Evolutionary conservation across 139 green algal species (phyloP), one percentile per base, ranked within the genome.

Genomic region (Microglena sp.): DNA sequence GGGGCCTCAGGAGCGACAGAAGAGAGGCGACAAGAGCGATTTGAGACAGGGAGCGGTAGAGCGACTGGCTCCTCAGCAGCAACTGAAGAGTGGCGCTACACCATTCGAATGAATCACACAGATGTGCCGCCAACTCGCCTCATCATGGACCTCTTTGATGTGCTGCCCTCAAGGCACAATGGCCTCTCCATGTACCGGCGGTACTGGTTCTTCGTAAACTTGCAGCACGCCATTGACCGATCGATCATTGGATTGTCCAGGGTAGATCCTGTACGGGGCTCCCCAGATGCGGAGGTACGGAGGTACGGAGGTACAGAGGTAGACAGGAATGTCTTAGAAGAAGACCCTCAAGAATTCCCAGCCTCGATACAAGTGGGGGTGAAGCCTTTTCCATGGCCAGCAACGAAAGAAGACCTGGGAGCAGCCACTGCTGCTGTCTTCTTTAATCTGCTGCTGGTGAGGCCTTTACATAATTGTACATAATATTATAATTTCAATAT

Each of bases 131-230:
- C 76, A 33, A 88, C 82, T 0, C 50, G 62, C 15, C 59, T 84
- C 43, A 69, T 84, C 50, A 55, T 80, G 7, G 85, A 91, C 72
- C 45, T 75, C 26, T 89, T 90, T 74, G 80, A 85, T 33, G 58
- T 89, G 30, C 59, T 71, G 33, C 76, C 81, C 1, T 69, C 79
- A 22, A 15, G 70, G 40, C 45, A 53, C 21, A 69, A 81, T 63
- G 74, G 73, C 30, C 33, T 76, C 60, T 22, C 64, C 53, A 28
- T 79, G 58, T 67, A 82, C 67, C 53, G 63, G 34, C 22, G 32
- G 33, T 87, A 93, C 75, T 93, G 85, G 85, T 90, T 88, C 73
- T 89, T 88, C 27, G 6, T 75, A 50, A 93, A 93, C 69, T 62
- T 93, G 45, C 85, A 89, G 71, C 65, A 68, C 2, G 46, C 55